A percentile compares a stretch with the other conserved stretches of the same genome.
Evolutionary conservation across 2,329 filamentous ascomycete genomes (phyloP).

Genomic region (Fusarium anthophilum): DNA sequence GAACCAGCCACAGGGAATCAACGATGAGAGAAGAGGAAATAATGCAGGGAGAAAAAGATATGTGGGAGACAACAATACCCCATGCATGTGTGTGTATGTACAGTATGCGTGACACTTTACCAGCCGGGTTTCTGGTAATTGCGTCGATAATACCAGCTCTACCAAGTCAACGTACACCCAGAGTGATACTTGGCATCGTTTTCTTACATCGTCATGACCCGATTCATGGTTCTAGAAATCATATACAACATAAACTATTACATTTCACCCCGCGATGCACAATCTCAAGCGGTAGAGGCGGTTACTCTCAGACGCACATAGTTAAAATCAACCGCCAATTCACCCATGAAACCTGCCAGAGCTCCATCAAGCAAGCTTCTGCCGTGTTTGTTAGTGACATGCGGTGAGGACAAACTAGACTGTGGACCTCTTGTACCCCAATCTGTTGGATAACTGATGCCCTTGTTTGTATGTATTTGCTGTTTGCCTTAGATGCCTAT

Average conservation of each 20-base stretch:
- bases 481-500: no score
- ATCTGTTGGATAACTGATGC: background rate
- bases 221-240: constrained; percentile 8
- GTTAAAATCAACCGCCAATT: background rate
- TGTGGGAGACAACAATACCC: background rate
- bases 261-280: constrained; percentile 16
- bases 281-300: constrained; percentile 12
- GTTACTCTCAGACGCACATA: background rate
- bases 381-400: constrained; percentile 32
- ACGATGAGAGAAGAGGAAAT: background rate
- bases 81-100: constrained; percentile 14
- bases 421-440: constrained; percentile 24
- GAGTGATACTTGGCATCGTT: background rate
- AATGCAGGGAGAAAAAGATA: background rate
- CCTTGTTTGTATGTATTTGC: no score
- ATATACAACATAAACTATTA: constrained; percentile 21
- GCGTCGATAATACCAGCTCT: background rate
- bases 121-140: background rate
- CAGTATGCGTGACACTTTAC: background rate
- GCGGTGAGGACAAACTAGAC: constrained; percentile 34
- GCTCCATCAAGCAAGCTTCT: constrained; percentile 17
- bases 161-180: background rate
- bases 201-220: background rate
- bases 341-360: constrained; percentile 34
- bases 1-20: constrained; percentile 9